Base-by-base conservation (phyloP, 345 rosid genomes). In the Syzygium grande region DNA sequence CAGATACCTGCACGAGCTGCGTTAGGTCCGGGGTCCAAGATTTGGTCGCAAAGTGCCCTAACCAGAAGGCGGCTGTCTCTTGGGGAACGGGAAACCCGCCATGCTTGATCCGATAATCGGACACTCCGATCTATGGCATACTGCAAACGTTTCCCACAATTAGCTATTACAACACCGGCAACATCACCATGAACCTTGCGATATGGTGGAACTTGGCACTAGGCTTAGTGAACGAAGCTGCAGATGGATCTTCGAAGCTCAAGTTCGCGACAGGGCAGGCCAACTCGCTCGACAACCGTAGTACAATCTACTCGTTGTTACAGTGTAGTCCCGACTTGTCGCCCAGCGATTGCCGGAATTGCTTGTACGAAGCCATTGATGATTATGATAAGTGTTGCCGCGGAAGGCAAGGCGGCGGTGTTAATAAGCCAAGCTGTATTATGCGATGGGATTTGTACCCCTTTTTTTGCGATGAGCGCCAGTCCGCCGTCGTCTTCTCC, bases 261-360 rank as follows among this genome's bases (percentile, higher is more conserved):
- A 93, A 93, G 87, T 93, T 58, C 84, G 92, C 78, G 5, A 90
- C 93, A 21, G 93, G 90, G 27, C 89, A 90, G 83, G 86, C 91
- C 2, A 38, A 51, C n/a, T 8, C 89, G 43, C 61, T 88, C 4
- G 23, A 56, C 43, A 73, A 10, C 10, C 4, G 63, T 16, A 92
- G 63, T 16, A 92, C 83, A 17, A 92, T 92, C 17, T 92, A 91
- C 84, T 89, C 91, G 5, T 12, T 94, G 80, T 89, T 92, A 91
- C 94, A 93, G 59, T 94, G 98, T 89, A 90, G 92, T 15, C 94
- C 98, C 25, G 98, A 95, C 68, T 22, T 94, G 34, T 90, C 92
- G 9, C 87, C 53, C 51, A 51, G 23, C 25, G 90, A 90, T 56
- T 94, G 95, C 49, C 77, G 27, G 6, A 1, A 2, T 53, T 95